phyloP scores from a whole-genome alignment of 2,329 filamentous ascomycete genomes.

The Daldinia sp. region DNA sequence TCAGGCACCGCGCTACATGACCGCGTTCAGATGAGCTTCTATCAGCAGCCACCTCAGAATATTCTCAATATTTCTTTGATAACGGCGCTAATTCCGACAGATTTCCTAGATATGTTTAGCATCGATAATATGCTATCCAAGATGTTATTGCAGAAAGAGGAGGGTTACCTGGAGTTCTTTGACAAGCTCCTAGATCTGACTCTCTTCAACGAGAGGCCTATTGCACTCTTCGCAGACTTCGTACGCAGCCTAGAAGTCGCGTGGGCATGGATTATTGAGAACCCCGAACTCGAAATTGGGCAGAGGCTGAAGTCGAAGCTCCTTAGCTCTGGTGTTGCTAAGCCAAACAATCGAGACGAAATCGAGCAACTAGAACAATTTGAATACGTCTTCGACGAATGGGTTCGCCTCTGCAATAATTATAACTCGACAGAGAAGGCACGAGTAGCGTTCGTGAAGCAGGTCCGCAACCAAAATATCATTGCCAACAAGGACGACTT shows the following conservation, averaged over 20 bases:
- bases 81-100: conserved; percentile 64
- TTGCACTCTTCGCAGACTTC: conserved; percentile 85
- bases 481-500: conserved; percentile 80
- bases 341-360: conserved; percentile 56
- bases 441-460: conserved; percentile 79
- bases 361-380: conserved; percentile 78
- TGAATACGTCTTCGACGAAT: conserved; percentile 96
- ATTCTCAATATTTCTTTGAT: conserved; percentile 67
- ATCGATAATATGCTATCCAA: conserved; percentile 78
- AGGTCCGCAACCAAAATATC: conserved; percentile 78
- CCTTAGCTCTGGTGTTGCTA: conserved; percentile 52
- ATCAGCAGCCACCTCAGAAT: conserved; percentile 62
- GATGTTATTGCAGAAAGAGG: conserved; percentile 74
- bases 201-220: conserved; percentile 78
- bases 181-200: conserved; percentile 80
- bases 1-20: conserved; percentile 60
- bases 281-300: conserved; percentile 69
- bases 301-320: conserved; percentile 75
- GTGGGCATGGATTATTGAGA: conserved; percentile 80
- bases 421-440: conserved; percentile 78
- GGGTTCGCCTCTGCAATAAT: conserved; percentile 83
- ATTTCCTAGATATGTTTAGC: conserved; percentile 68
- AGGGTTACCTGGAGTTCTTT: conserved; percentile 80
- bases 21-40: conserved; percentile 64
- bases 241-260: conserved; percentile 82